Percentiles rank a stretch among this genome's conserved stretches.
phyloP scores from a whole-genome alignment of 176 grass and related monocot genomes.

The Oryza australiensis region DNA sequence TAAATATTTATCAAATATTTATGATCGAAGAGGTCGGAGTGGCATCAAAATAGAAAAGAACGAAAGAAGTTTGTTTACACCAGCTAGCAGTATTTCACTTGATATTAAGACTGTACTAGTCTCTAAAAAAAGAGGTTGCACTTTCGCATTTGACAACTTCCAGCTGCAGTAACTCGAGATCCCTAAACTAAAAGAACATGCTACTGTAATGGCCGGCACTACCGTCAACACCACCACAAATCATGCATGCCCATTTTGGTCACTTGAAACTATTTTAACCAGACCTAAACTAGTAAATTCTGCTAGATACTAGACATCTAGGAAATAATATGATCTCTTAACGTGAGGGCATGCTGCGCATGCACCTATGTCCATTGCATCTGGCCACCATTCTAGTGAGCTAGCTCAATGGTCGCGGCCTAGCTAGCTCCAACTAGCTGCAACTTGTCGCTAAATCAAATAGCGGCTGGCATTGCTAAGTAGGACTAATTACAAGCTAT shows the following conservation, averaged over 20 bases:
- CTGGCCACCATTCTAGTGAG: neutral
- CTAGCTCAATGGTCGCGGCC: neutral
- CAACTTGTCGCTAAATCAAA: neutral
- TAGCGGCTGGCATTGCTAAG: neutral
- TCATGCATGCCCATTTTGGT: conserved; percentile 7
- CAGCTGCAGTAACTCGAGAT: neutral
- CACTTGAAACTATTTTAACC: neutral
- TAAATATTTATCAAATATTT: no score
- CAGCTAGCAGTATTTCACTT: no score
- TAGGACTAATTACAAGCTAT: neutral
- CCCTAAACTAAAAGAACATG: neutral
- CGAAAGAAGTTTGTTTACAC: no score
- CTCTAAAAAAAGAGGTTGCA: no score
- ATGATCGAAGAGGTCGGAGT: no score
- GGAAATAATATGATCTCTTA: neutral
- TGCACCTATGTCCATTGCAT: neutral
- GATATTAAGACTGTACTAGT: no score
- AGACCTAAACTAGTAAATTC: neutral
- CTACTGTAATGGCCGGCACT: neutral
- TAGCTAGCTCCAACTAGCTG: neutral
- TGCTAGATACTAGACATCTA: neutral
- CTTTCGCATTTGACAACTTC: neutral
- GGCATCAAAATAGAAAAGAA: no score
- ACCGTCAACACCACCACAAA: neutral
- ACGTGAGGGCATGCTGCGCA: neutral